These are phyloP conservation scores for Gossypium australe DNA, from an alignment of 345 rosid genomes.

Conservation along the genomic window DNA sequence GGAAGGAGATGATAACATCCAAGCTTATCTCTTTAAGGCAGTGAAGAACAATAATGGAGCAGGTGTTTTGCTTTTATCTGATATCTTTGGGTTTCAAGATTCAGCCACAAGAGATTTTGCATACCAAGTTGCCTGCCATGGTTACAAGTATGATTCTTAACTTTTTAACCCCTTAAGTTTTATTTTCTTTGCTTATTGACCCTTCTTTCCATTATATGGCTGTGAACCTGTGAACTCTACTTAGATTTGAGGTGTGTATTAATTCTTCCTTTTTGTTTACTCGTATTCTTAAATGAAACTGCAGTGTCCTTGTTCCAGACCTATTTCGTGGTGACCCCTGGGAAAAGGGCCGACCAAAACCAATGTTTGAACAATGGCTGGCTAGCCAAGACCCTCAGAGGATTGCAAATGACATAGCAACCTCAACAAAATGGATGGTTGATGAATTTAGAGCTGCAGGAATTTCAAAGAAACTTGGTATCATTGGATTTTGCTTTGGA, in stretches of 20 bases:
- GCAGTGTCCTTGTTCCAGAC: slow-evolving; percentile 90
- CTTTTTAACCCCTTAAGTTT: background rate
- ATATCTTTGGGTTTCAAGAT: slow-evolving; percentile 76
- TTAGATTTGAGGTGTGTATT: background rate
- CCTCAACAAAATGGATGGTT: slow-evolving; percentile 64
- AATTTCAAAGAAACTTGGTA: slow-evolving; percentile 71
- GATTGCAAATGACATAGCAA: slow-evolving; percentile 43
- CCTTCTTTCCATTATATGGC: background rate
- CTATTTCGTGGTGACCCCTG: slow-evolving; percentile 81
- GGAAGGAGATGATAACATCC: slow-evolving; percentile 47
- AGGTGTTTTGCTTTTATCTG: slow-evolving; percentile 68
- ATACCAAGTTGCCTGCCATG: slow-evolving; percentile 75
- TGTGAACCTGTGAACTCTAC: background rate
- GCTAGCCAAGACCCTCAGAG: slow-evolving; percentile 43
- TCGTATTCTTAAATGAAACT: background rate
- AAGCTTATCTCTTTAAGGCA: slow-evolving; percentile 64
- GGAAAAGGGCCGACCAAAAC: slow-evolving; percentile 43
- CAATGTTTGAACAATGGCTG: slow-evolving; percentile 51
- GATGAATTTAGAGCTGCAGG: slow-evolving; percentile 76
- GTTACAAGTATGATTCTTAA: background rate
- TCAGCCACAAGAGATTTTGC: slow-evolving; percentile 77
- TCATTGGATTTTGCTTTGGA: slow-evolving; percentile 82
- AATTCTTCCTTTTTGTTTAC: background rate
- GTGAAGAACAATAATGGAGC: slow-evolving; percentile 82
- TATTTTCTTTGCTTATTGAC: background rate